Base-by-base conservation (phyloP, 345 rosid genomes). In the Stellera chamaejasme region DNA sequence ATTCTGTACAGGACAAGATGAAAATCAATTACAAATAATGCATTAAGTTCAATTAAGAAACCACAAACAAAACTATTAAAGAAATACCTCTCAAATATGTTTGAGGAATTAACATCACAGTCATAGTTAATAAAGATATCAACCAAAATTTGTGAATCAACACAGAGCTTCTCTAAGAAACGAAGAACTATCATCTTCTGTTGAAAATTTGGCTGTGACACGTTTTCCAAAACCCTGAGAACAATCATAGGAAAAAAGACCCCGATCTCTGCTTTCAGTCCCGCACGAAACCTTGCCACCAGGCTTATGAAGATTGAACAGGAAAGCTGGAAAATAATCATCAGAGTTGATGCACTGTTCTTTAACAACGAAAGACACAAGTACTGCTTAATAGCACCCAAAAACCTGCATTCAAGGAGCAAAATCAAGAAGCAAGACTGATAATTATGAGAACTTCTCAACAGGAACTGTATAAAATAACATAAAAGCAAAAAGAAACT, bases 141-240 rank as follows among this genome's bases (percentile, higher is more conserved):
- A 50, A 94, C 99, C 71, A 87, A 76, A 60, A 90, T 87, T 77
- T 94, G 99, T 61, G 99, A 87, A 75, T 94, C 99, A 75, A 80
- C 76, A 65, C 96, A 87, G 69, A 94, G 92, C 88, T 82, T 94
- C 64, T 90, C 96, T 52, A 94, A 48, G 81, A 94, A 94, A 61
- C 95, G 90, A 72, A 94, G 97, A 69, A 94, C 97, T 66, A 82
- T 94, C 87, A 87, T 83, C 82, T 94, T 94, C 91, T 87, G 99
- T 54, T 94, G 96, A 73, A 82, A 94, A 77, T 94, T 92, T 72
- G 99, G 99, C 68, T 94, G 97, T 59, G 95, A 76, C 72, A 90
- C 95, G 75, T 94, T 94, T 75, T 94, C 99, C 63, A 94, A 69
- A 57, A 94, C 95, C 65, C 99, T 79, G 45, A 90, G 85, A 59